Evolutionary conservation across 768 basidiomycete genomes (phyloP).

Genomic region (Amanita fuliginea): DNA sequence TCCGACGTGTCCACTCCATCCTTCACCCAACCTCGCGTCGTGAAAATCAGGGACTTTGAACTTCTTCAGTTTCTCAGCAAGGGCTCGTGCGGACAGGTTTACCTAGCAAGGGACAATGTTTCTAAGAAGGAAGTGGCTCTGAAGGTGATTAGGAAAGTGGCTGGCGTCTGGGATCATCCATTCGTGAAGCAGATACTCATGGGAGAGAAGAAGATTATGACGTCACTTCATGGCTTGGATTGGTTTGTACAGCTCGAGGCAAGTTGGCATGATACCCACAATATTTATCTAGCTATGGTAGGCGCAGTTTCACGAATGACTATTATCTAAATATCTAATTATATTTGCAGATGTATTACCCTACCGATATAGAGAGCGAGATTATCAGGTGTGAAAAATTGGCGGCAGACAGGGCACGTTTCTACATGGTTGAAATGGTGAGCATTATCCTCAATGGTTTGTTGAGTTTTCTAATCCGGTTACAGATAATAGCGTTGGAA

Average conservation of each 20-base stretch:
- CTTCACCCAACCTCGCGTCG: background rate
- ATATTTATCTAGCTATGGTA: constrained; percentile 10
- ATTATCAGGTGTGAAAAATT: constrained; percentile 17
- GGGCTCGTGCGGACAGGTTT: constrained; percentile 18
- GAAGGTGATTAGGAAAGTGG: constrained; percentile 18
- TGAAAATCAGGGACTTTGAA: background rate
- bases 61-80: constrained; percentile 17
- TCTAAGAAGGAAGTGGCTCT: constrained; percentile 15
- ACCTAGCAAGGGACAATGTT: constrained; percentile 15
- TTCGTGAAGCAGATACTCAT: constrained; percentile 11
- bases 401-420: constrained; percentile 15
- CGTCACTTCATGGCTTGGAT: background rate
- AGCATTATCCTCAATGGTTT: constrained; percentile 1
- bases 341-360: constrained; percentile 15
- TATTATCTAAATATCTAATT: background rate
- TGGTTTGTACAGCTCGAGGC: constrained; percentile 9
- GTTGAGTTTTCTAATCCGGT: background rate
- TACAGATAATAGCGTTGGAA: constrained; percentile 19
- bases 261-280: constrained; percentile 10
- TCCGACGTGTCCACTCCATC: background rate
- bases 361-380: constrained; percentile 20
- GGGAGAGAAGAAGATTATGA: constrained; percentile 5
- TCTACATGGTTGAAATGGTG: constrained; percentile 26
- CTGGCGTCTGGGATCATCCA: constrained; percentile 13
- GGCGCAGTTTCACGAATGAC: background rate